Conservation (phyloP, 2,329 filamentous ascomycete genomes). For the Hypoxylon sp. region DNA sequence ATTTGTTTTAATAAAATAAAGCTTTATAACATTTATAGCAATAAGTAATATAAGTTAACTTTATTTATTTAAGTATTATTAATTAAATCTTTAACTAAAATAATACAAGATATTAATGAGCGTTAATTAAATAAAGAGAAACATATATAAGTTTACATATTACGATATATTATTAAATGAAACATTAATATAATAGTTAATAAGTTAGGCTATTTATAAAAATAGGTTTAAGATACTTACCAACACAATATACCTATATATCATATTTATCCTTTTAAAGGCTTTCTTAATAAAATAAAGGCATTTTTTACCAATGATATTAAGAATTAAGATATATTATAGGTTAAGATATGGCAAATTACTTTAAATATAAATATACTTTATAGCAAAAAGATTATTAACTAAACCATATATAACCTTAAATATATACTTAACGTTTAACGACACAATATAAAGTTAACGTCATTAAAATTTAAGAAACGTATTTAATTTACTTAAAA, state of each 20-base stretch:
- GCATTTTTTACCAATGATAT: no score
- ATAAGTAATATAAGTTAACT: no score
- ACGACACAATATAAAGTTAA: not conserved
- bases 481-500: not conserved
- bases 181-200: not conserved
- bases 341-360: no score
- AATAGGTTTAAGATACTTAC: not conserved
- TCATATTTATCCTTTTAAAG: not conserved
- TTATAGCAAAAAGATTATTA: not conserved
- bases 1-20: no score
- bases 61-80: no score
- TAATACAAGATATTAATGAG: not conserved
- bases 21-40: no score
- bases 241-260: no score
- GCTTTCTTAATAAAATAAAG: not conserved
- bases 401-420: not conserved
- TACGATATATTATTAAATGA: not conserved
- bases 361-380: not conserved
- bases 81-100: no score
- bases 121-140: not conserved
- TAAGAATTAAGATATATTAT: no score
- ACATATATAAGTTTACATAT: not conserved
- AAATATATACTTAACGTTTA: not conserved
- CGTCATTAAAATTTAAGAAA: not conserved
- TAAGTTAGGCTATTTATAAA: not conserved